Evolutionary conservation across 495 filamentous ascomycete species (phyloP).

Genomic region (Alectoria sarmentosa): DNA sequence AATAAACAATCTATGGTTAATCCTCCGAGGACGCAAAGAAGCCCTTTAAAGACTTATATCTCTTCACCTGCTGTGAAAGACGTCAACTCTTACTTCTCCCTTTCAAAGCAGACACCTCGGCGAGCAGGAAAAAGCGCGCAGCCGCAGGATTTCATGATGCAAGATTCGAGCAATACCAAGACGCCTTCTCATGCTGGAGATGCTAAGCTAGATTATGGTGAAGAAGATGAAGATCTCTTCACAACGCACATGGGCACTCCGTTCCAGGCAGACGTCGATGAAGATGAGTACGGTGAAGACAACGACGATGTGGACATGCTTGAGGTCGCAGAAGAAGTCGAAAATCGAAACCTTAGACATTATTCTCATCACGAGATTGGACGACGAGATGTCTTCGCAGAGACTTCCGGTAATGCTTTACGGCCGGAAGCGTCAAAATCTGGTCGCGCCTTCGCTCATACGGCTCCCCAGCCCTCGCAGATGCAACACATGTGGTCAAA

Average conservation of each 20-base stretch:
- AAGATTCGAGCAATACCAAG: neutral
- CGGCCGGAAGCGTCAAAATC: conserved; percentile 16
- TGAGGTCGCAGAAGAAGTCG: conserved; percentile 51
- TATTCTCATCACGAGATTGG: conserved; percentile 26
- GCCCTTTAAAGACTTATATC: conserved; percentile 21
- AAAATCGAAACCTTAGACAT: conserved; percentile 37
- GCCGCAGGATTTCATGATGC: neutral
- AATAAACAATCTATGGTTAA: neutral
- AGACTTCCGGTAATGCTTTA: conserved; percentile 47
- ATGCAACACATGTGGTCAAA: conserved; percentile 68
- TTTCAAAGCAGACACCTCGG: conserved; percentile 16
- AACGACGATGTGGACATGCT: conserved; percentile 66
- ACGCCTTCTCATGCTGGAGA: conserved; percentile 8
- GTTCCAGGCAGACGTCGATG: conserved; percentile 24
- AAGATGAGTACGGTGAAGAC: conserved; percentile 58
- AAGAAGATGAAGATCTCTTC: conserved; percentile 36
- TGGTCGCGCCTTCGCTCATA: conserved; percentile 10
- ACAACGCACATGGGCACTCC: conserved; percentile 45
- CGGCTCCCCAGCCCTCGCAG: conserved; percentile 28
- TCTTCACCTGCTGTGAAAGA: conserved; percentile 18
- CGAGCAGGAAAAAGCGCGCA: neutral
- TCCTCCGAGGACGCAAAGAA: conserved; percentile 4
- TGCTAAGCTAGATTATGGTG: conserved; percentile 18
- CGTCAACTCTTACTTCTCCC: conserved; percentile 26
- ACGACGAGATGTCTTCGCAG: conserved; percentile 43